Percentiles rank a stretch among this genome's conserved stretches.
These are phyloP conservation scores for Vigna radiata DNA, from an alignment of 306 rosid genomes.

Conservation along the genomic window DNA sequence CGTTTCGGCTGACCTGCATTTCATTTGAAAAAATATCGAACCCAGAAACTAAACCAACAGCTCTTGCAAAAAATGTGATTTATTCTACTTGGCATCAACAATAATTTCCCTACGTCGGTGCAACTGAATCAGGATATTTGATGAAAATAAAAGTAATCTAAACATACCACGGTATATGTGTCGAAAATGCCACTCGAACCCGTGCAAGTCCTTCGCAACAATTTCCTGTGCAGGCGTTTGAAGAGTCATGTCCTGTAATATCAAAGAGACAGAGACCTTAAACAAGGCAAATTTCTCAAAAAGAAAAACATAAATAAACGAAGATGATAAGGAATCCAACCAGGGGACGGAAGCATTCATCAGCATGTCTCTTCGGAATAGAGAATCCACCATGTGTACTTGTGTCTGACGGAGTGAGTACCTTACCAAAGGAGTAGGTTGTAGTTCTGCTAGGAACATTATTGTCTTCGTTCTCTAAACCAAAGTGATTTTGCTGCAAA, in stretches of 20 bases:
- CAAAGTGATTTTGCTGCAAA: constrained; percentile 52
- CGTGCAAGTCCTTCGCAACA: constrained; percentile 73
- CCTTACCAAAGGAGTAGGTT: constrained; percentile 49
- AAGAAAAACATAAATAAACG: not conserved
- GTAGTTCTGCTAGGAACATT: constrained; percentile 35
- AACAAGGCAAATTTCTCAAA: constrained; percentile 10
- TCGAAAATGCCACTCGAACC: constrained; percentile 70
- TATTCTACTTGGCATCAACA: not conserved
- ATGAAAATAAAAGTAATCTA: constrained; percentile 27
- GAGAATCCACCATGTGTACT: constrained; percentile 83
- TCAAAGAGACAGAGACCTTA: constrained; percentile 21
- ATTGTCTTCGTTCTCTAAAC: constrained; percentile 31
- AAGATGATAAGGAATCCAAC: constrained; percentile 54
- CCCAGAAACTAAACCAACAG: constrained; percentile 21
- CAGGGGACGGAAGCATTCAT: constrained; percentile 67
- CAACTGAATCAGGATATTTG: not conserved
- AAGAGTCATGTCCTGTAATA: constrained; percentile 67
- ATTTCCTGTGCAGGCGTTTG: constrained; percentile 64
- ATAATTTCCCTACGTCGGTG: not conserved
- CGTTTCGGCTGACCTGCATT: constrained; percentile 74
- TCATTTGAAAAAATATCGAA: constrained; percentile 28
- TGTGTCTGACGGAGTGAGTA: constrained; percentile 74
- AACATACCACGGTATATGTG: constrained; percentile 70
- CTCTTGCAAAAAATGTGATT: constrained; percentile 2
- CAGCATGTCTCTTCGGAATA: constrained; percentile 64